A percentile compares a stretch with the other conserved stretches of the same genome.
Evolutionary conservation across 192 early-diverging fungal genomes (phyloP).

Genomic region (Borealophlyctis nickersoniae): DNA sequence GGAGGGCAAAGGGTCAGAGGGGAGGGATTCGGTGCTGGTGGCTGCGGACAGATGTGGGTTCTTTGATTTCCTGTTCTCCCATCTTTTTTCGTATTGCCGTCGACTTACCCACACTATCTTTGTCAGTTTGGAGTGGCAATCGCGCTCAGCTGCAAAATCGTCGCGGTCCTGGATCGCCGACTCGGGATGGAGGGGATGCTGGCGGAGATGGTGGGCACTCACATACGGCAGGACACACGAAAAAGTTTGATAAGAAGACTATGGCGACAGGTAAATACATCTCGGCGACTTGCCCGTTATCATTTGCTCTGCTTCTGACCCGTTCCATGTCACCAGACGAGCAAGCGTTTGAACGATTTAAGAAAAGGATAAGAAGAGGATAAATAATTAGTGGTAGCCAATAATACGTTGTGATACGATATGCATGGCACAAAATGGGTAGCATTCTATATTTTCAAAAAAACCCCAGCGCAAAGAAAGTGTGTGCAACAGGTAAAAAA

Average conservation of each 20-base stretch:
- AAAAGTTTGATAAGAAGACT: constrained; percentile 50
- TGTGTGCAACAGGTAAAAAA: too few relatives aligned
- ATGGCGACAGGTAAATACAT: constrained; percentile 65
- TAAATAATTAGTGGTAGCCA: too few relatives aligned
- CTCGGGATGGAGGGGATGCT: constrained; percentile 23
- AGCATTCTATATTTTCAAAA: too few relatives aligned
- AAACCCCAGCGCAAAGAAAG: too few relatives aligned
- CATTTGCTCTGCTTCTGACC: background rate
- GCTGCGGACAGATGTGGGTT: constrained; percentile 43
- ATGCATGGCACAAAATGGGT: too few relatives aligned
- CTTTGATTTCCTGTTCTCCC: constrained; percentile 15
- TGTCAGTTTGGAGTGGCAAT: constrained; percentile 1
- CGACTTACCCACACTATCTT: constrained; percentile 12
- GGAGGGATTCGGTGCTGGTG: constrained; percentile 20
- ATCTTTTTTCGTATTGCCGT: constrained; percentile 17
- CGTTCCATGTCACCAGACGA: constrained; percentile 52
- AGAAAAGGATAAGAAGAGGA: constrained; percentile 66
- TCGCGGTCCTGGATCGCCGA: background rate
- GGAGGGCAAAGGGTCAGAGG: constrained; percentile 34
- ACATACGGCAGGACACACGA: too few relatives aligned
- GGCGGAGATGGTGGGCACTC: constrained; percentile 31
- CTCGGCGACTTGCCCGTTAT: background rate
- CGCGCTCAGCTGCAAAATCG: constrained; percentile 1
- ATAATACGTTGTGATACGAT: too few relatives aligned
- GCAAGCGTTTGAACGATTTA: constrained; percentile 76